phyloP scores from a whole-genome alignment of 371 early-diverging fungal species.

The Mucor mucedo region DNA sequence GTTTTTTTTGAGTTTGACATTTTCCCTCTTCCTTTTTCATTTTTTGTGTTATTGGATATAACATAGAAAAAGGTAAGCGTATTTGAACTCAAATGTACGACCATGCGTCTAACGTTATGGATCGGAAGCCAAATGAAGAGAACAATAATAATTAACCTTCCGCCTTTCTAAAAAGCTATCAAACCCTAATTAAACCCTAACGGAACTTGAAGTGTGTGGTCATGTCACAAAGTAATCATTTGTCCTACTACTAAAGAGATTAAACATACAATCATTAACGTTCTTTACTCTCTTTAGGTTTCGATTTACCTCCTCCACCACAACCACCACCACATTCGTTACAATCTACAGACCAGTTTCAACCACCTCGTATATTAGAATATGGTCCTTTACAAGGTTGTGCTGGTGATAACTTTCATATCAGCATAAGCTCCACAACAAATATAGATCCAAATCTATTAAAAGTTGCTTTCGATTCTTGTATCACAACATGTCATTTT shows the following conservation, averaged over 20 bases:
- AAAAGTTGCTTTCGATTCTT: constrained; percentile 25
- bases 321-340: not conserved
- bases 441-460: constrained; percentile 14
- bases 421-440: constrained; percentile 8
- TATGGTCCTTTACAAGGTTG: constrained; percentile 22
- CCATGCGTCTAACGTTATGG: constrained; percentile 31
- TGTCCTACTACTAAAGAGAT: not conserved
- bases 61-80: constrained; percentile 16
- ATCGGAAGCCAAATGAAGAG: constrained; percentile 23
- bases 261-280: not conserved
- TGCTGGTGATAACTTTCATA: constrained; percentile 16
- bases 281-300: constrained; percentile 15
- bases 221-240: constrained; percentile 33
- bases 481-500: constrained; percentile 28
- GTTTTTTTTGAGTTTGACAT: constrained; percentile 2
- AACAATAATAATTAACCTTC: constrained; percentile 16
- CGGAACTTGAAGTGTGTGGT: constrained; percentile 7
- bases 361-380: constrained; percentile 20
- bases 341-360: constrained; percentile 17
- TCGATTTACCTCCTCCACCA: constrained; percentile 15
- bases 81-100: constrained; percentile 20
- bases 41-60: not conserved
- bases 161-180: not conserved
- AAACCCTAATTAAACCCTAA: too few species aligned
- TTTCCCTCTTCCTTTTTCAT: constrained; percentile 2